Conservation (phyloP, 2,329 filamentous ascomycete genomes). For the Didymella glomerata region DNA sequence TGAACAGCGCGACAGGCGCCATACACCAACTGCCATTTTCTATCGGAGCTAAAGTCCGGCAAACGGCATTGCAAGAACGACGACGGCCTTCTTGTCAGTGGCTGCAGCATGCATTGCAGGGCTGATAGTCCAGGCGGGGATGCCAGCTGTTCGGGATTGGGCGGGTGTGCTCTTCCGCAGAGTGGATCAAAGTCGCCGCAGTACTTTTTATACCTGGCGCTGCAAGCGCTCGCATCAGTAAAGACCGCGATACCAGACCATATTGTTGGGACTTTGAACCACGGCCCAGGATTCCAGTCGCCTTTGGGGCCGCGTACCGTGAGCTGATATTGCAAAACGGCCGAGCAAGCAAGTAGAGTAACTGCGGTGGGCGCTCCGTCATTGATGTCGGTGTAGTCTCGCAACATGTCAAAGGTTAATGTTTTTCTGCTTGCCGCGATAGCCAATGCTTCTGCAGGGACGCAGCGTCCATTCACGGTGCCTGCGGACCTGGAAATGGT, state of each 20-base stretch:
- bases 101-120: conserved; percentile 25
- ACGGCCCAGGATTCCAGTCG: conserved; percentile 33
- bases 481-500: conserved; percentile 22
- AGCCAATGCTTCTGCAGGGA: conserved; percentile 28
- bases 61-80: conserved; percentile 15
- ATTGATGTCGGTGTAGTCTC: conserved; percentile 10
- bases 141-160: not conserved
- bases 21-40: conserved; percentile 11
- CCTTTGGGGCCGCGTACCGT: conserved; percentile 9
- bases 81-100: conserved; percentile 16
- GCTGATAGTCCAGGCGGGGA: not conserved
- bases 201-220: conserved; percentile 28
- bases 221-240: conserved; percentile 38
- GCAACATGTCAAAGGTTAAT: conserved; percentile 14
- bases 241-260: conserved; percentile 40
- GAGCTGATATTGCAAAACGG: conserved; percentile 14
- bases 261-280: conserved; percentile 41
- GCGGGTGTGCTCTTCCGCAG: conserved; percentile 7
- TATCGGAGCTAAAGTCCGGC: conserved; percentile 20
- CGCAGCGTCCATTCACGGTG: conserved; percentile 17
- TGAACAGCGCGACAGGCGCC: conserved; percentile 13
- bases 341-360: conserved; percentile 12
- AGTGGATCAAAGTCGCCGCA: conserved; percentile 17
- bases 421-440: conserved; percentile 41
- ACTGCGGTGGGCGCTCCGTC: conserved; percentile 11